A percentile compares a stretch with the other conserved stretches of the same genome.
These are phyloP conservation scores for Curvularia eragrostidis DNA, from an alignment of 2,329 filamentous ascomycete species.

Conservation along the genomic window DNA sequence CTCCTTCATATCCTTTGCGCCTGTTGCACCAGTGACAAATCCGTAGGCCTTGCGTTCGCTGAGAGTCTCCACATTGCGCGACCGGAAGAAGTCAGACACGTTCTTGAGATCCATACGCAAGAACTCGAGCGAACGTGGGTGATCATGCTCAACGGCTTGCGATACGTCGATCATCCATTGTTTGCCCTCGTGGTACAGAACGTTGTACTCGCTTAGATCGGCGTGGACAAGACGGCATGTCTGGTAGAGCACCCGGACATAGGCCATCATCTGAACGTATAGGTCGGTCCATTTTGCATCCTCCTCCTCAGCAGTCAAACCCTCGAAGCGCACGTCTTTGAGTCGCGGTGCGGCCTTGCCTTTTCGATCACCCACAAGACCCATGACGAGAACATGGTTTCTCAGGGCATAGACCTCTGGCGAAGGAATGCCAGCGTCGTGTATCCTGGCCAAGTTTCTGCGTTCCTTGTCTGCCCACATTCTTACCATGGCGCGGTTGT, in stretches of 20 bases:
- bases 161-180: slow-evolving; percentile 97
- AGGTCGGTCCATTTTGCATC: slow-evolving; percentile 76
- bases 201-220: slow-evolving; percentile 97
- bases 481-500: slow-evolving; percentile 96
- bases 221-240: slow-evolving; percentile 91
- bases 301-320: slow-evolving; percentile 61
- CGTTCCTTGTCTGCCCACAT: slow-evolving; percentile 99
- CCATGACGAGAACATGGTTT: slow-evolving; percentile 95
- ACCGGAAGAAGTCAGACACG: slow-evolving; percentile 87
- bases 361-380: slow-evolving; percentile 84
- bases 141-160: slow-evolving; percentile 95
- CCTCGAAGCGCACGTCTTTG: slow-evolving; percentile 79
- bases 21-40: slow-evolving; percentile 74
- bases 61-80: slow-evolving; percentile 82
- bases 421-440: slow-evolving; percentile 84
- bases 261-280: slow-evolving; percentile 82
- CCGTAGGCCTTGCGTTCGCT: slow-evolving; percentile 81
- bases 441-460: slow-evolving; percentile 85
- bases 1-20: slow-evolving; percentile 59
- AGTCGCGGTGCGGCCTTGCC: slow-evolving; percentile 88
- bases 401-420: slow-evolving; percentile 89
- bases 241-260: slow-evolving; percentile 95
- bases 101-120: slow-evolving; percentile 99
- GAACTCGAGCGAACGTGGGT: slow-evolving; percentile 90
- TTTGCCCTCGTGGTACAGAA: slow-evolving; percentile 82